Conservation (phyloP, 23 red algal species). For the Chondrus crispus region DNA sequence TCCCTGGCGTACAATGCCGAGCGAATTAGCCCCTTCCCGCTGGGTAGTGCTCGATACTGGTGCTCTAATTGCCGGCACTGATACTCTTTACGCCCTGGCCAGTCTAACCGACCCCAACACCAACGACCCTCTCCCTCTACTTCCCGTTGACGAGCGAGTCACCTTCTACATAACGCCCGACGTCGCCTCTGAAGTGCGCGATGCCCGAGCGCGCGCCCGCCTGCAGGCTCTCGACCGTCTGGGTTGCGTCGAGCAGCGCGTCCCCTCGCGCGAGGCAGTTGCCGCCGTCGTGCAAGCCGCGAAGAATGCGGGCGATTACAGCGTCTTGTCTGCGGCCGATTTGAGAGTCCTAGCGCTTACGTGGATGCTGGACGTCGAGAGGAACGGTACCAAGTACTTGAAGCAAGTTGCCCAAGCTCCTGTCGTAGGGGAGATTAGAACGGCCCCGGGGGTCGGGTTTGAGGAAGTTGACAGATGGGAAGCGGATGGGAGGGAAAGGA, state of each 20-base stretch:
- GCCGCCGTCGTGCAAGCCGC: slow-evolving; percentile 50
- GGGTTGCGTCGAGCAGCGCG: slow-evolving; percentile 8
- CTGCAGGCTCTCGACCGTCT: slow-evolving; percentile 29
- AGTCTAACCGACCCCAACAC: slow-evolving; percentile 31
- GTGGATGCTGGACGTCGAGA: slow-evolving; percentile 65
- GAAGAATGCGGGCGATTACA: slow-evolving; percentile 70
- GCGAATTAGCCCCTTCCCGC: too few species aligned
- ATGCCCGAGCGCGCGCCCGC: slow-evolving; percentile 58
- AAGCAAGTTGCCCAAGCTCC: not conserved
- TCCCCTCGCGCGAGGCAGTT: slow-evolving; percentile 42
- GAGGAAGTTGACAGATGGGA: slow-evolving; percentile 21
- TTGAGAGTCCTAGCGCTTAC: slow-evolving; percentile 78
- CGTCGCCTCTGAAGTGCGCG: slow-evolving; percentile 63
- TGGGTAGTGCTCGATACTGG: slow-evolving; percentile 57
- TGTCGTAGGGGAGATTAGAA: not conserved
- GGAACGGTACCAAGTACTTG: slow-evolving; percentile 26
- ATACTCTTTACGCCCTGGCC: slow-evolving; percentile 50
- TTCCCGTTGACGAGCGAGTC: not conserved
- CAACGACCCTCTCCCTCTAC: not conserved
- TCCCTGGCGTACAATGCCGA: not conserved
- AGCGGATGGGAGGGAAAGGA: not conserved
- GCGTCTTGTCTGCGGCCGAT: slow-evolving; percentile 57
- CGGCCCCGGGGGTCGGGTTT: not conserved
- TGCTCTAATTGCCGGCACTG: slow-evolving; percentile 64
- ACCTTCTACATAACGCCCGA: slow-evolving; percentile 63